Evolutionary conservation across 768 basidiomycete genomes (phyloP).

Genomic region (Termitomyces sp.): DNA sequence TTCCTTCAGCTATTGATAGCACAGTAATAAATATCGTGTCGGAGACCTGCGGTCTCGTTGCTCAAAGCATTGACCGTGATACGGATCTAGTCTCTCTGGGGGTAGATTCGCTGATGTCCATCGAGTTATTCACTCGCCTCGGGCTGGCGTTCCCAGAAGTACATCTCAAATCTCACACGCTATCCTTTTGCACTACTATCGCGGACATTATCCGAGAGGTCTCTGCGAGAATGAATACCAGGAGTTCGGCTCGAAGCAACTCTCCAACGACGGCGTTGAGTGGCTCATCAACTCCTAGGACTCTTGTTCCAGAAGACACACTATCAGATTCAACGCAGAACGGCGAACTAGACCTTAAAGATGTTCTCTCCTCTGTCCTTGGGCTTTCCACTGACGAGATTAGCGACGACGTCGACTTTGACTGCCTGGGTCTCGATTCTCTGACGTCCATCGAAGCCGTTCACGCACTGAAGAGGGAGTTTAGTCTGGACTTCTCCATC

Average conservation of each 20-base stretch:
- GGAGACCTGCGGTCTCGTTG: conserved; percentile 37
- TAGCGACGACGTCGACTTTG: conserved; percentile 42
- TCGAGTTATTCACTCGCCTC: conserved; percentile 46
- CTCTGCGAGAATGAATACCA: conserved; percentile 9
- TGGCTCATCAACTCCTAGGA: conserved; percentile 31
- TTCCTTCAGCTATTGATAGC: conserved; percentile 12
- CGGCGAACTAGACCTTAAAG: conserved; percentile 27
- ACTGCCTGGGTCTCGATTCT: conserved; percentile 58
- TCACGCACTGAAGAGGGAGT: conserved; percentile 40
- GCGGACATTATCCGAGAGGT: conserved; percentile 32
- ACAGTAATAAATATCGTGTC: conserved; percentile 36
- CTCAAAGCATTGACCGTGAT: conserved; percentile 28
- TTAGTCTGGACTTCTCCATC: conserved; percentile 38
- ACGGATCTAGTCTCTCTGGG: conserved; percentile 51
- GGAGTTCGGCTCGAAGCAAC: neutral
- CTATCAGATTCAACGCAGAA: conserved; percentile 18
- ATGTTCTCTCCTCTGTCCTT: conserved; percentile 43
- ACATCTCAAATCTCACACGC: conserved; percentile 23
- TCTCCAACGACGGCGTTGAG: conserved; percentile 15
- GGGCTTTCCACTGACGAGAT: conserved; percentile 37
- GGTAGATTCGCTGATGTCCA: conserved; percentile 61
- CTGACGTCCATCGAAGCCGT: conserved; percentile 61
- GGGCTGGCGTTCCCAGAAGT: conserved; percentile 29
- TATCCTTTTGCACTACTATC: conserved; percentile 33
- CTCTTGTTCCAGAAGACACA: conserved; percentile 35